These are phyloP conservation scores for Alternaria brassicicola DNA, from an alignment of 2,329 filamentous ascomycete species.

Conservation along the genomic window DNA sequence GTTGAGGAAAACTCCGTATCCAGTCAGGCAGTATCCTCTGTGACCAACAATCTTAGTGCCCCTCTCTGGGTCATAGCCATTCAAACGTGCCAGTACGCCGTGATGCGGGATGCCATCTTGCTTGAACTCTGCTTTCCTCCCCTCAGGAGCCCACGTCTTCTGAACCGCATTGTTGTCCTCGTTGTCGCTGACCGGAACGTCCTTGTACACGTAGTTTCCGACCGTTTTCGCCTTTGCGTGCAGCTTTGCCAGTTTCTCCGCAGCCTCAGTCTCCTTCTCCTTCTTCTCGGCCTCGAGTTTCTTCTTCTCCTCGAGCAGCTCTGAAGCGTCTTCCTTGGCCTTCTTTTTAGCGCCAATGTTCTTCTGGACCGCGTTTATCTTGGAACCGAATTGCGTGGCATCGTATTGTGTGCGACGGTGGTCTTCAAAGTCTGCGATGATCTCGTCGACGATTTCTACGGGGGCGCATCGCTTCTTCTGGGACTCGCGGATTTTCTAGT, in stretches of 20 bases:
- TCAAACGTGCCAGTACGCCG: constrained; percentile 85
- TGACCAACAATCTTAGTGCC: constrained; percentile 84
- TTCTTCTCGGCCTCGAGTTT: constrained; percentile 84
- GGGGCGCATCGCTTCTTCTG: constrained; percentile 82
- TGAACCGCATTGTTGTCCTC: constrained; percentile 86
- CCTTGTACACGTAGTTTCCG: constrained; percentile 89
- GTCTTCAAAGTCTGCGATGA: constrained; percentile 85
- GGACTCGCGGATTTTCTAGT: constrained; percentile 78
- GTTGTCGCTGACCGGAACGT: constrained; percentile 80
- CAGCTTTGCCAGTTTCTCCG: constrained; percentile 75
- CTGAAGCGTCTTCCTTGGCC: constrained; percentile 82
- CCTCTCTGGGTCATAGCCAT: constrained; percentile 91
- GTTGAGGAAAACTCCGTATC: constrained; percentile 90
- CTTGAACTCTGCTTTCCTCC: constrained; percentile 77
- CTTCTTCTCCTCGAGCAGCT: constrained; percentile 78
- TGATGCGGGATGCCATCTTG: constrained; percentile 85
- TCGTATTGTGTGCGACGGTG: constrained; percentile 80
- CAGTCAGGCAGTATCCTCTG: constrained; percentile 88
- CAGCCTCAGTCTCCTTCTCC: constrained; percentile 73
- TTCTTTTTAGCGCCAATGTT: constrained; percentile 92
- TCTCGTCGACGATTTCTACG: constrained; percentile 86
- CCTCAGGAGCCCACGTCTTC: constrained; percentile 81
- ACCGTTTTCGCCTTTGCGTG: constrained; percentile 82
- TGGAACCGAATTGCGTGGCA: constrained; percentile 77
- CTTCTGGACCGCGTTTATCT: constrained; percentile 89